Percentiles rank a stretch among this genome's conserved stretches.
These are phyloP conservation scores for Lentinula aciculospora DNA, from an alignment of 768 basidiomycete genomes.

Conservation along the genomic window DNA sequence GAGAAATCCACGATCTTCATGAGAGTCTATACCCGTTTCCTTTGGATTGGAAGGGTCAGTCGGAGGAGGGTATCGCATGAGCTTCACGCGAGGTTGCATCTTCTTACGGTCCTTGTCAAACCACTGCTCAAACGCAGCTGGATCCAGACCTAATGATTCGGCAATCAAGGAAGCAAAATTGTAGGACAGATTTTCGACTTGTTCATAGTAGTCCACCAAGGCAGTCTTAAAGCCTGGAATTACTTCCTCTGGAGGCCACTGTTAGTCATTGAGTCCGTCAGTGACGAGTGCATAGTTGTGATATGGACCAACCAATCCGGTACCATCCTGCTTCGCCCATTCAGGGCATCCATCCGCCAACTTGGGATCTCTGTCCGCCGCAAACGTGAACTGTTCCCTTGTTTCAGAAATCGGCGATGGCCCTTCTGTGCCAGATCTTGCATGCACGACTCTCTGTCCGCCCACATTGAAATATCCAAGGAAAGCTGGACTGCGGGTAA, in stretches of 20 bases:
- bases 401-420: slow-evolving; percentile 47
- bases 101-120: slow-evolving; percentile 33
- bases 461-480: slow-evolving; percentile 49
- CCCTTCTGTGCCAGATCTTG: slow-evolving; percentile 43
- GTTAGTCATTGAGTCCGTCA: background rate
- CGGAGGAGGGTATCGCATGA: slow-evolving; percentile 44
- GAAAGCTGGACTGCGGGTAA: slow-evolving; percentile 48
- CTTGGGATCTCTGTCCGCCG: slow-evolving; percentile 35
- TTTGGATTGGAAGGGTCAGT: slow-evolving; percentile 19
- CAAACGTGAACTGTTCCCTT: slow-evolving; percentile 36
- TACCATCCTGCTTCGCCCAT: slow-evolving; percentile 42
- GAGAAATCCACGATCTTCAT: slow-evolving; percentile 3
- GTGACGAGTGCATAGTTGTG: background rate
- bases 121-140: slow-evolving; percentile 36
- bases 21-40: slow-evolving; percentile 1
- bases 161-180: slow-evolving; percentile 38
- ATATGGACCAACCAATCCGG: slow-evolving; percentile 11
- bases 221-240: slow-evolving; percentile 45
- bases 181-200: slow-evolving; percentile 37
- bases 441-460: slow-evolving; percentile 22
- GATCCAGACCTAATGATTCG: slow-evolving; percentile 40
- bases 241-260: slow-evolving; percentile 4
- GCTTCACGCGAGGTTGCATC: slow-evolving; percentile 24
- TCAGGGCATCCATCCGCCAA: slow-evolving; percentile 42
- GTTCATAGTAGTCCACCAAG: slow-evolving; percentile 32